A percentile compares a stretch with the other conserved stretches of the same genome.
phyloP scores from a whole-genome alignment of 768 basidiomycete genomes.

The Russula brevipes region DNA sequence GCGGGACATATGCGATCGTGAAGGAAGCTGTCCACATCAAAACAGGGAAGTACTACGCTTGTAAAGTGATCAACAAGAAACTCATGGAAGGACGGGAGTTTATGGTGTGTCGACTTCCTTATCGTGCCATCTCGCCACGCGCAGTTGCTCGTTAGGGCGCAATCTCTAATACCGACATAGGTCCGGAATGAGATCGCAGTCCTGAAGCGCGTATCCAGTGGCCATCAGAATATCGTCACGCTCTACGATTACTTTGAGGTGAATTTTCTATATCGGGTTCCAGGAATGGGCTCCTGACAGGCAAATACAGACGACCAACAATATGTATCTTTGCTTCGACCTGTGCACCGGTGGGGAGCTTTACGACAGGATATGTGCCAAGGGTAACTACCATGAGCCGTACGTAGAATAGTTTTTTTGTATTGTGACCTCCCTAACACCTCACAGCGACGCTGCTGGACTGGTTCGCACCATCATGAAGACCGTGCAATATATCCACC shows the following conservation, averaged over 20 bases:
- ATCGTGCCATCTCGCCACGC: not conserved
- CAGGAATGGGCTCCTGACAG: not conserved
- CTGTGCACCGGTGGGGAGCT: conserved; percentile 96
- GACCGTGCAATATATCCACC: conserved; percentile 89
- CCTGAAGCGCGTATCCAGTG: conserved; percentile 87
- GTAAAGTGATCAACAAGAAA: conserved; percentile 99
- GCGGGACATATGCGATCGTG: conserved; percentile 92
- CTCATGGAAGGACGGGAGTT: conserved; percentile 97
- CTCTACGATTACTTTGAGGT: conserved; percentile 96
- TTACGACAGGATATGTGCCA: conserved; percentile 98
- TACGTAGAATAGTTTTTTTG: conserved; percentile 35
- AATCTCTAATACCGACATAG: conserved; percentile 38
- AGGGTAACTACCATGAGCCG: conserved; percentile 95
- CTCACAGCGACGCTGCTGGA: conserved; percentile 73
- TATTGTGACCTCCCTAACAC: conserved; percentile 29
- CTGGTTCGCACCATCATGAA: conserved; percentile 83
- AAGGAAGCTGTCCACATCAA: conserved; percentile 94
- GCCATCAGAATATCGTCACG: conserved; percentile 86
- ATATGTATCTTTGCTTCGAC: conserved; percentile 92
- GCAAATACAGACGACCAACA: conserved; percentile 68
- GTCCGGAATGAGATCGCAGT: conserved; percentile 97
- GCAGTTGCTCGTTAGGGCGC: not conserved
- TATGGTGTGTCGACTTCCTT: conserved; percentile 58
- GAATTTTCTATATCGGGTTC: conserved; percentile 23
- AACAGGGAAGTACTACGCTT: conserved; percentile 92